Conservation (phyloP, 768 basidiomycete genomes). For the Auricularia auricula-judae region DNA sequence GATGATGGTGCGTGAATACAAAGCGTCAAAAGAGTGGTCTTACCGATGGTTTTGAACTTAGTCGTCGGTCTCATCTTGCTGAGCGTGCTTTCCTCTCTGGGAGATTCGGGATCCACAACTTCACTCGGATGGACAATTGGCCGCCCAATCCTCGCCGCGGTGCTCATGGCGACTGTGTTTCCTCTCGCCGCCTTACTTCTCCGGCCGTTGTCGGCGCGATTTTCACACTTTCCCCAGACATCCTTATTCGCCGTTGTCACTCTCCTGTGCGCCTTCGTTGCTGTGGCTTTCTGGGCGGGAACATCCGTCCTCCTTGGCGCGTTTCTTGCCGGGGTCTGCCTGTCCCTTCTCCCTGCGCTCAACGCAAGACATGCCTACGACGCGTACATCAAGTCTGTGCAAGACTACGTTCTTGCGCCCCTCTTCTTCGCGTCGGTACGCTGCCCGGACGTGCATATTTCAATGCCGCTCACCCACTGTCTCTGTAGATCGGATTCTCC, state of each 20-base stretch:
- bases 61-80: no score
- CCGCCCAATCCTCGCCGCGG: slow-evolving; percentile 37
- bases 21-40: no score
- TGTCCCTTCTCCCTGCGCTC: slow-evolving; percentile 24
- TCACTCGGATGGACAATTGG: slow-evolving; percentile 30
- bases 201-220: no score
- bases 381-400: slow-evolving; percentile 25
- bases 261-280: slow-evolving; percentile 33
- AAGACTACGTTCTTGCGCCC: slow-evolving; percentile 38
- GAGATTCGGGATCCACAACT: not conserved
- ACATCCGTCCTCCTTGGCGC: slow-evolving; percentile 55
- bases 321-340: slow-evolving; percentile 43
- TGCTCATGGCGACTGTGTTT: no score
- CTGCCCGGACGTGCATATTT: not conserved
- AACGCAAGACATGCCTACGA: slow-evolving; percentile 23
- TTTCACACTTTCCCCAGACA: no score
- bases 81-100: not conserved
- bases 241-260: slow-evolving; percentile 27
- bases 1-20: slow-evolving; percentile 20
- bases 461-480: not conserved
- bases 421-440: slow-evolving; percentile 40
- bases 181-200: no score
- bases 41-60: no score
- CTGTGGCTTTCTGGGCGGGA: slow-evolving; percentile 39
- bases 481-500: slow-evolving; percentile 42